phyloP scores from a whole-genome alignment of 768 basidiomycete species.

The Pluteus cervinus region DNA sequence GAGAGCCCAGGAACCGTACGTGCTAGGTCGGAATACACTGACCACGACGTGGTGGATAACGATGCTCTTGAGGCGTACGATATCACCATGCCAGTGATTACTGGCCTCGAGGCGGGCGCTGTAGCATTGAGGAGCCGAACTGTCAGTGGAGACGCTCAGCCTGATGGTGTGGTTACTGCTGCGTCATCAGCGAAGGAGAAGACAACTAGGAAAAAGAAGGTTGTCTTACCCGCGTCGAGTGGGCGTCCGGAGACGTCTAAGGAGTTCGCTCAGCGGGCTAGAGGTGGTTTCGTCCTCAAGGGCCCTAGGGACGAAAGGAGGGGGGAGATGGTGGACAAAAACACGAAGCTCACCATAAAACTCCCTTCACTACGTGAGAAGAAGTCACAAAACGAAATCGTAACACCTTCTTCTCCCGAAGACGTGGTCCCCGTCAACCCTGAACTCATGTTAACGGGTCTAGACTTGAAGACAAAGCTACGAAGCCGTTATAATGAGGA shows the following conservation, averaged over 20 bases:
- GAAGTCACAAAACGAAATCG: not conserved
- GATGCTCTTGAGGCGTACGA: not conserved
- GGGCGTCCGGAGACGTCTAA: conserved; percentile 12
- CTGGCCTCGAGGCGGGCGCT: conserved; percentile 10
- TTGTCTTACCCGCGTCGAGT: conserved; percentile 7
- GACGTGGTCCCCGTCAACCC: not conserved
- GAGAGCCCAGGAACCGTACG: conserved; percentile 16
- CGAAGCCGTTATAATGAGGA: conserved; percentile 10
- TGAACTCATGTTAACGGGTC: conserved; percentile 5
- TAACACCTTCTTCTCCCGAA: not conserved
- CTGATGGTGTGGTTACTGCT: too few relatives aligned
- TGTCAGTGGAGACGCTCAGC: not conserved
- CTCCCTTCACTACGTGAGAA: not conserved
- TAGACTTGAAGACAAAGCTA: conserved; percentile 4
- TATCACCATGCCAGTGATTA: conserved; percentile 7
- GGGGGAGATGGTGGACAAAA: conserved; percentile 14
- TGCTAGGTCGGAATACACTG: conserved; percentile 13
- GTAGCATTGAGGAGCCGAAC: not conserved
- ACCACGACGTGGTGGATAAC: conserved; percentile 11
- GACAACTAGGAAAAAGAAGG: not conserved
- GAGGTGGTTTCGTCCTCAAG: conserved; percentile 19
- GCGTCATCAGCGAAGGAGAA: too few relatives aligned
- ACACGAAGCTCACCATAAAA: conserved; percentile 1
- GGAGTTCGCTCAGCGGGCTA: conserved; percentile 15
- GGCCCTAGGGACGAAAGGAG: conserved; percentile 17